A percentile compares a stretch with the other conserved stretches of the same genome.
phyloP scores from a whole-genome alignment of 768 basidiomycete species.

The Mycena amicta region DNA sequence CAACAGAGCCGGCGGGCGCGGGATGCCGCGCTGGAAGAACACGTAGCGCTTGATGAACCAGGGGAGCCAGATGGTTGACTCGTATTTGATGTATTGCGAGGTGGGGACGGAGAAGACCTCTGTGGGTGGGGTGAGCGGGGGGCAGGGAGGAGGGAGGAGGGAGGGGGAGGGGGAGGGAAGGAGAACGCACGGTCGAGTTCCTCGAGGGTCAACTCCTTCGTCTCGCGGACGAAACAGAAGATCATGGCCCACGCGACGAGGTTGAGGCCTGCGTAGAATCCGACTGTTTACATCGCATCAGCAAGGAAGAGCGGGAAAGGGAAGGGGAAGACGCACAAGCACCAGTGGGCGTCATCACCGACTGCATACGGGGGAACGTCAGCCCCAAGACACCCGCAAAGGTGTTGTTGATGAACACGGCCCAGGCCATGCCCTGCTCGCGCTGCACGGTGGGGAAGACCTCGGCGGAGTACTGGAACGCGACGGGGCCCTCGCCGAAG shows the following conservation, averaged over 20 bases:
- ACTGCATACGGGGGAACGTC: constrained; percentile 26
- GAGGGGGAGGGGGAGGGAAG: no score
- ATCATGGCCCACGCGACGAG: constrained; percentile 52
- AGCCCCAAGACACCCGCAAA: constrained; percentile 31
- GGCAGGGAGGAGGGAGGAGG: not conserved
- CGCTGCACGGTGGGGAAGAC: constrained; percentile 24
- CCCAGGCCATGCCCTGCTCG: constrained; percentile 35
- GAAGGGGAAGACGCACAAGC: not conserved
- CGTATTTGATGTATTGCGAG: constrained; percentile 24
- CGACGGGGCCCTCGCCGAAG: constrained; percentile 37
- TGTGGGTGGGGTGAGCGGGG: not conserved
- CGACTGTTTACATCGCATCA: constrained; percentile 48
- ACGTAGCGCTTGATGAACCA: constrained; percentile 29
- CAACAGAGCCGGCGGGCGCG: no score
- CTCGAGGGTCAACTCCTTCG: constrained; percentile 37
- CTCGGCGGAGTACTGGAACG: constrained; percentile 47
- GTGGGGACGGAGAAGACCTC: constrained; percentile 26
- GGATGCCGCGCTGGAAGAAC: no score
- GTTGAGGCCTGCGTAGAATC: constrained; percentile 56
- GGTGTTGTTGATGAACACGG: constrained; percentile 24
- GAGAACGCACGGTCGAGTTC: constrained; percentile 16
- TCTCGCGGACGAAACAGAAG: constrained; percentile 59
- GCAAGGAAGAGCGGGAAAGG: not conserved
- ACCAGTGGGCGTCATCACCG: constrained; percentile 29
- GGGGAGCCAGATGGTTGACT: constrained; percentile 23